Base-by-base conservation (phyloP, 208 protist species). In the Trypanosoma mega region DNA sequence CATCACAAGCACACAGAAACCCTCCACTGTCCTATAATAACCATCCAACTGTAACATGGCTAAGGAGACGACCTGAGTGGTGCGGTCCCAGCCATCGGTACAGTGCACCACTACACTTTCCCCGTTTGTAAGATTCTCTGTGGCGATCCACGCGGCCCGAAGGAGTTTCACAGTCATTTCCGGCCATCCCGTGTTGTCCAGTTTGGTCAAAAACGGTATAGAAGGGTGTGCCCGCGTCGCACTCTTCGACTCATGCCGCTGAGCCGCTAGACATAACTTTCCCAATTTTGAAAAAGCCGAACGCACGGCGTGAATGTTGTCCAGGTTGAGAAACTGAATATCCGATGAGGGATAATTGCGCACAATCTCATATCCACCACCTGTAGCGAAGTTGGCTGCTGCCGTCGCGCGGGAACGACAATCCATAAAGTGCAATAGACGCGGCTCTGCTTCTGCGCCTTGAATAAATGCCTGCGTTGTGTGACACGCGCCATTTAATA, bases 1-100 rank as follows among this genome's bases (percentile, higher is more conserved):
- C 68, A 96, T 87, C 16, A 97, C 72, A 0, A 97, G 74, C 2
- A 82, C 49, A 85, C 89, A 96, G 49, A 98, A 97, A 20, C 94
- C 94, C 16, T 52, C 37, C 26, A 94, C 58, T 9, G 84, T 93
- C 5, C 69, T 62, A 61, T 97, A 99, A 68, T 86, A 96, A 3
- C 90, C 79, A 63, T 99, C 97, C 0, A 98, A 50, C 7, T 97
- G 60, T 20, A 99, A 16, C 63, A 94, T 68, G 6, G 91, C 58
- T 0, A 99, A 72, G 2, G 87, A 60, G 1, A 53, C 58, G 2
- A 98, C 34, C 66, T 98, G 90, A 8, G 93, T 41, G 1, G 97
- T 99, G 37, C 97, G 52, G 72, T 99, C 97, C 97, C 97, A 98
- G 6, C 89, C 87, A 61, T 96, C 92, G 0, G 47, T 67, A 46